A percentile compares a stretch with the other conserved stretches of the same genome.
Conservation (phyloP, 352 stramenopile genomes). For the Blastocystis sp. region DNA sequence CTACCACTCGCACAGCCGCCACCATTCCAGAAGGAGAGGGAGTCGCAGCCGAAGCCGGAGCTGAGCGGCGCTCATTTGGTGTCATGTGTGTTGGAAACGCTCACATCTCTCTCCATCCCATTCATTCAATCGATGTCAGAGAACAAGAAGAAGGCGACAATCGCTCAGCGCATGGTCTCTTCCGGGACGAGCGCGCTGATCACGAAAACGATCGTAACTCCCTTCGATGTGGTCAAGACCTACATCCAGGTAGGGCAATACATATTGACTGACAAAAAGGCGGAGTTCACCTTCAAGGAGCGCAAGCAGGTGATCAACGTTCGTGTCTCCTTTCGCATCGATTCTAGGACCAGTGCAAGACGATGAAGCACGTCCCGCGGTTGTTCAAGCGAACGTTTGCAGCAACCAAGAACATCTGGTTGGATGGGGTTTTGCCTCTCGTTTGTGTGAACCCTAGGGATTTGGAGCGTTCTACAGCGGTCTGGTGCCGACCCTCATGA, state of each 20-base stretch:
- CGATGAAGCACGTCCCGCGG: constrained; percentile 43
- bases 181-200: constrained; percentile 59
- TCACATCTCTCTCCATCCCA: not conserved
- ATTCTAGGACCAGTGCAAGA: constrained; percentile 51
- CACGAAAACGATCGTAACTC: constrained; percentile 69
- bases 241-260: constrained; percentile 54
- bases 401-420: constrained; percentile 64
- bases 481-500: constrained; percentile 61
- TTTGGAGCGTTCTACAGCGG: constrained; percentile 58
- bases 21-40: not conserved
- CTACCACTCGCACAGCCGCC: not conserved
- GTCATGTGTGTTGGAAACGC: constrained; percentile 12
- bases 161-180: constrained; percentile 60
- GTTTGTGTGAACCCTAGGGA: not conserved
- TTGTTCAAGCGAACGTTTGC: constrained; percentile 66
- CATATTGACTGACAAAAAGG: not conserved
- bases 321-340: not conserved
- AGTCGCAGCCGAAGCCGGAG: not conserved
- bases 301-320: constrained; percentile 50
- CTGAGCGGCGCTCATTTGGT: not conserved
- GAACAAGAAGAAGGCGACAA: constrained; percentile 51
- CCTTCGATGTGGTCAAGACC: constrained; percentile 70
- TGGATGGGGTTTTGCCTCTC: constrained; percentile 21
- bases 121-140: constrained; percentile 20
- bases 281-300: constrained; percentile 64